Percentiles rank a stretch among this genome's conserved stretches.
Conservation (phyloP, 2,329 filamentous ascomycete species). For the Pezicula rhizophila region DNA sequence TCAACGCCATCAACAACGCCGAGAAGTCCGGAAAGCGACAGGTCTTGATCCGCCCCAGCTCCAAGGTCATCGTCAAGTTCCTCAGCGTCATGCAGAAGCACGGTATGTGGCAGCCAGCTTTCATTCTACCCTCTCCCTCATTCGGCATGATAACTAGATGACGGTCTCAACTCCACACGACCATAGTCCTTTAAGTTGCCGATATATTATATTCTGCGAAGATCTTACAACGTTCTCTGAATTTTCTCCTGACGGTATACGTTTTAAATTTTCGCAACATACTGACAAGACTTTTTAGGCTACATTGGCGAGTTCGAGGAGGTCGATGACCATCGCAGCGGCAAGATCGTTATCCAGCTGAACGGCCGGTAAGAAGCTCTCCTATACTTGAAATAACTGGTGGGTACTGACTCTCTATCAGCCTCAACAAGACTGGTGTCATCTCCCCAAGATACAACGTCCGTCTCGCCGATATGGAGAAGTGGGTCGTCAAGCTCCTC, state of each 20-base stretch:
- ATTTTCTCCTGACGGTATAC: constrained; percentile 68
- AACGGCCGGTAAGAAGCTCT: constrained; percentile 69
- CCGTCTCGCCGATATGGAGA: constrained; percentile 94
- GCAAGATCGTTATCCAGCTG: constrained; percentile 99
- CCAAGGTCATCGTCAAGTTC: constrained; percentile 99
- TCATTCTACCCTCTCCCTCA: constrained; percentile 19
- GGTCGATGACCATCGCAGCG: constrained; percentile 97
- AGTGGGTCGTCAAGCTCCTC: constrained; percentile 99
- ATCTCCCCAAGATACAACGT: constrained; percentile 99
- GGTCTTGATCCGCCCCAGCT: constrained; percentile 94
- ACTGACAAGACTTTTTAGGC: constrained; percentile 59
- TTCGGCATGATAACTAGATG: constrained; percentile 99
- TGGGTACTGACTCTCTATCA: constrained; percentile 21
- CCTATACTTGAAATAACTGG: constrained; percentile 4
- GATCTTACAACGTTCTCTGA: constrained; percentile 97
- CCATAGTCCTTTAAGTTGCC: constrained; percentile 99
- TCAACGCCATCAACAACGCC: constrained; percentile 99
- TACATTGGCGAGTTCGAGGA: constrained; percentile 99
- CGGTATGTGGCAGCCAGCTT: constrained; percentile 60
- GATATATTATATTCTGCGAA: constrained; percentile 82
- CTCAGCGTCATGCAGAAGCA: constrained; percentile 98
- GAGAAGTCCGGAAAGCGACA: constrained; percentile 99
- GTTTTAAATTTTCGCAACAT: constrained; percentile 94
- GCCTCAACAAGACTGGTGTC: constrained; percentile 97
- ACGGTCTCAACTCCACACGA: constrained; percentile 81